Percentiles rank a stretch among this genome's conserved stretches.
phyloP scores from a whole-genome alignment of 495 filamentous ascomycete species.

The Penicillium maclennaniae region DNA sequence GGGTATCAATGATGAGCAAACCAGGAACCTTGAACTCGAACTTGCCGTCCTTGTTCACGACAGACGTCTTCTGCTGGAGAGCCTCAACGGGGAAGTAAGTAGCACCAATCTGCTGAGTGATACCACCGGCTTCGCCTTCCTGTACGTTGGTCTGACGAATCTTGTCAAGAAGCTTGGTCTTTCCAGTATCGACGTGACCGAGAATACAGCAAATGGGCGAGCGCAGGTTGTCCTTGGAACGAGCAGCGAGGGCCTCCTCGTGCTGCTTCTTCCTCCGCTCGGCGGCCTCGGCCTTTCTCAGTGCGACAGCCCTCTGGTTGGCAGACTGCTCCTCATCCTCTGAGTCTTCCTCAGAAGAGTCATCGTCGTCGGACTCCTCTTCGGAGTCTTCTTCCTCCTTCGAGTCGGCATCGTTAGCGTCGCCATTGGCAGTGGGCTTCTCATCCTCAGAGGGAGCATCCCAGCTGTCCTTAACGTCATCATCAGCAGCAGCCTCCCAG shows the following conservation, averaged over 20 bases:
- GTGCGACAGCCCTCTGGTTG: conserved; percentile 61
- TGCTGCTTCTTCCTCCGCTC: conserved; percentile 83
- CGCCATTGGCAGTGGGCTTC: conserved; percentile 27
- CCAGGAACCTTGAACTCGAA: conserved; percentile 99
- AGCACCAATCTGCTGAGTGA: conserved; percentile 99
- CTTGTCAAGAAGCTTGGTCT: conserved; percentile 98
- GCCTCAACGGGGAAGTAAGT: conserved; percentile 99
- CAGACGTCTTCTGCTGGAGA: conserved; percentile 81
- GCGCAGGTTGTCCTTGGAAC: conserved; percentile 89
- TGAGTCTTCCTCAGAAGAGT: conserved; percentile 53
- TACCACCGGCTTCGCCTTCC: conserved; percentile 98
- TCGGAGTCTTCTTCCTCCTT: conserved; percentile 30
- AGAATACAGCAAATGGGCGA: conserved; percentile 99
- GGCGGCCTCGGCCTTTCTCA: conserved; percentile 84
- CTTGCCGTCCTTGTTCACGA: conserved; percentile 83
- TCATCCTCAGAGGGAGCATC: conserved; percentile 84
- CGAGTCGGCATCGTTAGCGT: conserved; percentile 29
- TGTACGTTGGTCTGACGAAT: conserved; percentile 99
- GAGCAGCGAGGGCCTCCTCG: conserved; percentile 85
- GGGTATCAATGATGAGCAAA: conserved; percentile 96
- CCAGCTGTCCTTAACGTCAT: conserved; percentile 91
- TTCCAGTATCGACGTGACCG: conserved; percentile 99
- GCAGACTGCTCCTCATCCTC: conserved; percentile 68
- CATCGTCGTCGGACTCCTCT: conserved; percentile 48
- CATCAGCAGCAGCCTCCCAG: conserved; percentile 83